phyloP scores from a whole-genome alignment of 1,284 basidiomycete genomes.

The Marasmius tenuissimus region DNA sequence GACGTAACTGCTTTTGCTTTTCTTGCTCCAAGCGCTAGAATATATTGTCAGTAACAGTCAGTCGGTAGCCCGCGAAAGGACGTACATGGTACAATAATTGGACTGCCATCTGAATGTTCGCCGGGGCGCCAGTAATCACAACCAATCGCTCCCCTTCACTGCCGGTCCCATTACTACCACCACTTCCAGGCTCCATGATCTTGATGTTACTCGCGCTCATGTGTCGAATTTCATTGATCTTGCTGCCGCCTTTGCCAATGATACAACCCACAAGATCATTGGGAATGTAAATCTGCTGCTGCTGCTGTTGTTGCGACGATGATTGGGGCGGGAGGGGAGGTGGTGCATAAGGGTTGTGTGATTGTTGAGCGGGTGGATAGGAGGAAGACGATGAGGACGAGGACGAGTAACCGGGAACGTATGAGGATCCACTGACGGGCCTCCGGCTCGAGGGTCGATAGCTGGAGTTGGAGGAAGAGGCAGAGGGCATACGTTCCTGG shows the following conservation, averaged over 20 bases:
- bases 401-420: slow-evolving; percentile 61
- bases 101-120: slow-evolving; percentile 96
- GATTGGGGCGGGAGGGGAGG: not conserved
- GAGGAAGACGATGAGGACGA: slow-evolving; percentile 17
- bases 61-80: slow-evolving; percentile 18
- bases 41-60: slow-evolving; percentile 5
- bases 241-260: slow-evolving; percentile 97
- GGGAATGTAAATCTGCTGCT: slow-evolving; percentile 98
- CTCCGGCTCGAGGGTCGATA: slow-evolving; percentile 59
- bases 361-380: slow-evolving; percentile 27
- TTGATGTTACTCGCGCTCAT: slow-evolving; percentile 96
- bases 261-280: slow-evolving; percentile 98
- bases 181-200: slow-evolving; percentile 97
- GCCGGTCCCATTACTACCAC: slow-evolving; percentile 64
- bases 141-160: slow-evolving; percentile 87
- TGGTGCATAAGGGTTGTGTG: slow-evolving; percentile 27
- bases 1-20: slow-evolving; percentile 78
- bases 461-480: slow-evolving; percentile 56
- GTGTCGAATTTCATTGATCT: slow-evolving; percentile 98
- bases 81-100: slow-evolving; percentile 88
- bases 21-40: slow-evolving; percentile 82
- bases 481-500: slow-evolving; percentile 82
- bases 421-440: slow-evolving; percentile 60
- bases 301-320: slow-evolving; percentile 70
- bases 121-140: slow-evolving; percentile 91